Conservation (phyloP, 2,329 filamentous ascomycete genomes). For the Aureobasidium sp. region DNA sequence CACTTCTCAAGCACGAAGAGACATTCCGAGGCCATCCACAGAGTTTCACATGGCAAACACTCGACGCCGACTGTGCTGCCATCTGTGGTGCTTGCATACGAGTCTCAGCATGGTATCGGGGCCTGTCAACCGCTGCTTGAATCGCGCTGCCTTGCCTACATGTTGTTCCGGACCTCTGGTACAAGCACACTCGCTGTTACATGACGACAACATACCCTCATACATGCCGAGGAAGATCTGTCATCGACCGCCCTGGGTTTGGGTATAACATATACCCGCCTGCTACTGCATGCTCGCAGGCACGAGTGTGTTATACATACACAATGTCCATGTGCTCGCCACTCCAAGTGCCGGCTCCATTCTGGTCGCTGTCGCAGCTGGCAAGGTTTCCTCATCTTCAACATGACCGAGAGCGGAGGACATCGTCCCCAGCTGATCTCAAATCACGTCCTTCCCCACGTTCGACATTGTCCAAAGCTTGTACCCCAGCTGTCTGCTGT, state of each 20-base stretch:
- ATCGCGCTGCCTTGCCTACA: not conserved
- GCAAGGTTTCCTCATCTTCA: not conserved
- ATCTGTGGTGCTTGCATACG: not conserved
- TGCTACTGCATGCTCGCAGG: not conserved
- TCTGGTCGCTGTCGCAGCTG: not conserved
- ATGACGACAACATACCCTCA: not conserved
- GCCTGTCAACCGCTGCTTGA: not conserved
- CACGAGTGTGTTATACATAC: not conserved
- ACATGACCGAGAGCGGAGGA: not conserved
- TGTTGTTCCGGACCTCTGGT: not conserved
- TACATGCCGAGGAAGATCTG: not conserved
- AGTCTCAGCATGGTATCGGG: not conserved
- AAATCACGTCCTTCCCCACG: not conserved
- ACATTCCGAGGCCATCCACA: not conserved
- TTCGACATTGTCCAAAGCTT: not conserved
- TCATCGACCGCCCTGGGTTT: not conserved
- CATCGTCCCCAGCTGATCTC: not conserved
- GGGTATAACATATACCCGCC: too few relatives aligned
- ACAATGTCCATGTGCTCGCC: not conserved
- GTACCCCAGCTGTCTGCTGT: not conserved
- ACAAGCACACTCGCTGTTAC: not conserved
- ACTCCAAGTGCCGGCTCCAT: not conserved
- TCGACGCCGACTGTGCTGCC: not conserved
- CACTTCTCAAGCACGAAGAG: not conserved
- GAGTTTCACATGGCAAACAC: not conserved